Percentiles rank a stretch among this genome's conserved stretches.
phyloP scores from a whole-genome alignment of 208 protist genomes.

The Acanthamoeba sp. region DNA sequence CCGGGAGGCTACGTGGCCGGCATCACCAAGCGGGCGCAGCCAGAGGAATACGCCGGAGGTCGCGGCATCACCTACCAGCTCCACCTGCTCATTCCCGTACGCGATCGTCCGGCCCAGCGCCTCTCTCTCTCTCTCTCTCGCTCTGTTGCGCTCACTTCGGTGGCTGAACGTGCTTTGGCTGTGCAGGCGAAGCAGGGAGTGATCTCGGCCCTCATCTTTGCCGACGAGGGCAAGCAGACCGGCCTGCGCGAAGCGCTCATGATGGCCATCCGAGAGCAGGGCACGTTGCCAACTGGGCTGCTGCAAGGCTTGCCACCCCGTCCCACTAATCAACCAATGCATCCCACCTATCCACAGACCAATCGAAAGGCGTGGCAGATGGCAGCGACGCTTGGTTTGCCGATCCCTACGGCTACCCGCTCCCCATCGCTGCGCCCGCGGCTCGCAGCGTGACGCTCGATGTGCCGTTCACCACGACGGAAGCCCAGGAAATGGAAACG shows the following conservation, averaged over 20 bases:
- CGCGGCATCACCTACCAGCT: constrained; percentile 7
- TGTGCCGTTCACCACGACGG: not conserved
- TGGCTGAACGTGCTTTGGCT: not conserved
- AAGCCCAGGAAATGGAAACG: not conserved
- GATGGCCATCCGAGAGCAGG: not conserved
- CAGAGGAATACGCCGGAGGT: not conserved
- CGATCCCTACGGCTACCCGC: constrained; percentile 14
- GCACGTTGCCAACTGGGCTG: not conserved
- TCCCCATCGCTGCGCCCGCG: not conserved
- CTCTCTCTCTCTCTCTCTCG: not conserved
- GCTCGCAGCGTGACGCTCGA: not conserved
- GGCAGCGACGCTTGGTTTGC: not conserved
- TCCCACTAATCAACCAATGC: too few species aligned
- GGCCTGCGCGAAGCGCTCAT: constrained; percentile 28
- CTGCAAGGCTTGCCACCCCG: too few species aligned
- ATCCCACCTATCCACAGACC: not conserved
- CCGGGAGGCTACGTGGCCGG: not conserved
- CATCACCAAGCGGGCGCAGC: constrained; percentile 36
- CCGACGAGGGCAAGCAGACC: not conserved
- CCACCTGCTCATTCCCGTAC: constrained; percentile 27
- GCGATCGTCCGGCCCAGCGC: not conserved
- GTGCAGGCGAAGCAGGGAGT: not conserved
- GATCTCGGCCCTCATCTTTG: not conserved
- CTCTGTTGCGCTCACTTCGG: not conserved
- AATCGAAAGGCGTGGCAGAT: not conserved